Base-by-base conservation (phyloP, 2,329 filamentous ascomycete genomes). In the Arthrobotrys conoides region DNA sequence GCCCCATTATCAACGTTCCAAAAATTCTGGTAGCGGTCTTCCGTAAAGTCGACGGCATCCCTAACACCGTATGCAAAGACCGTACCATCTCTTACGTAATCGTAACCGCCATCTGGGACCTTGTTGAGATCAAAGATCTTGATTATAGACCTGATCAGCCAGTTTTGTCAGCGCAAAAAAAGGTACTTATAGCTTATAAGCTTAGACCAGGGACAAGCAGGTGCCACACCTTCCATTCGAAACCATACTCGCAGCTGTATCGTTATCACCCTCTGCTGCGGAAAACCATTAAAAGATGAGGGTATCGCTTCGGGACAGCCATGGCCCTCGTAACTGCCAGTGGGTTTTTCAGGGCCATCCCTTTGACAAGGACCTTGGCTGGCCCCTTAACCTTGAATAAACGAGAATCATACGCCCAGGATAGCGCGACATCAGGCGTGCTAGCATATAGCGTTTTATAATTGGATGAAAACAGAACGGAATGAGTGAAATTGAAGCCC, bases 71-170 rank as follows among this genome's bases (percentile, higher is more conserved):
- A 86, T 0, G 83, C 85, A 24, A 85, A 83, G 27, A 85, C 83
- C 71, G 83, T 83, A 4, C 85, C 85, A n/a, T 84, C 83, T 0
- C 83, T 84, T 71, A 84, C 85, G 80, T 85, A 86, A 80, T 83
- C 83, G 78, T 83, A 85, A 0, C 85, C 85, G 4, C 66, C 81
- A 0, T 83, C 76, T 0, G 85, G 85, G 6, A 83, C 83, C 59
- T 82, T 83, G 64, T 80, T 82, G 66, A 84, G 81, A 73, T 86
- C 84, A 75, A 86, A 86, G 55, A 86, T 84, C 81, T 86, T 86
- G 81, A 86, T 85, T 49, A 86, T 83, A 38, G 85, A 84, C 1
- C 85, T 59, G 18, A 20, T 3, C 8, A 30, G 0, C 38, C 18
- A n/a, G 24, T 5, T 22, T 16, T 27, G 8, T 4, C 27, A 4